These are phyloP conservation scores for Saksenaea oblongispora DNA, from an alignment of 371 early-diverging fungal genomes.

Conservation along the genomic window DNA sequence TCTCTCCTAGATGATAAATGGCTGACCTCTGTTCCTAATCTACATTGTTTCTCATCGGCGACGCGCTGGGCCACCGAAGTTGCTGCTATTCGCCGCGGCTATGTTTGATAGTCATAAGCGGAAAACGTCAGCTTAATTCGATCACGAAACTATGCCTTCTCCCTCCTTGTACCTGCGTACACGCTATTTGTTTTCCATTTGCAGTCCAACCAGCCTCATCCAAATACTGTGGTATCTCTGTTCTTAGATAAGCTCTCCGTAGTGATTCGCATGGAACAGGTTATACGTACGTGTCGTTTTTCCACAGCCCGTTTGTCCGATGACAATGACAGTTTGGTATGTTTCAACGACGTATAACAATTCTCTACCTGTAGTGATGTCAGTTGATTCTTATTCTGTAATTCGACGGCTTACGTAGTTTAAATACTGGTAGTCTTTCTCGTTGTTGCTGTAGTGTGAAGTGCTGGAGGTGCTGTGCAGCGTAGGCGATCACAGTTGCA, in stretches of 20 bases:
- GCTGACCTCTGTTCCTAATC: conserved; percentile 78
- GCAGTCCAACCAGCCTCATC: conserved; percentile 70
- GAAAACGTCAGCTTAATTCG: neutral
- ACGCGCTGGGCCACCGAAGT: conserved; percentile 96
- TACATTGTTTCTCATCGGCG: conserved; percentile 85
- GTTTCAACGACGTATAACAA: conserved; percentile 63
- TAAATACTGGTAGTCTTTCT: conserved; percentile 62
- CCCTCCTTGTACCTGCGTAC: conserved; percentile 63
- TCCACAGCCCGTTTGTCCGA: conserved; percentile 59
- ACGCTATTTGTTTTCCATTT: conserved; percentile 67
- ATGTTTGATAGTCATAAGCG: conserved; percentile 28
- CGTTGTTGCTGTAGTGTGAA: conserved; percentile 57
- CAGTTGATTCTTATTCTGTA: neutral
- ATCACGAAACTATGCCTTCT: neutral
- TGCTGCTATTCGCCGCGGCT: conserved; percentile 97
- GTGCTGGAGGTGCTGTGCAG: conserved; percentile 46
- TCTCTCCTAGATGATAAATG: too few relatives aligned
- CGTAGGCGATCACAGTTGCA: conserved; percentile 45
- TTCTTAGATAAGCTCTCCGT: neutral
- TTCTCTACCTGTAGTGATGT: conserved; percentile 39
- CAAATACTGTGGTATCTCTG: conserved; percentile 82
- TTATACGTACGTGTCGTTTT: conserved; percentile 77
- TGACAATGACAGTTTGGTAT: conserved; percentile 70
- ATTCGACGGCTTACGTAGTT: conserved; percentile 38
- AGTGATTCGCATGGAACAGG: neutral